phyloP scores from a whole-genome alignment of 202 grass and related monocot species.

The Schoenoplectus triqueter region DNA sequence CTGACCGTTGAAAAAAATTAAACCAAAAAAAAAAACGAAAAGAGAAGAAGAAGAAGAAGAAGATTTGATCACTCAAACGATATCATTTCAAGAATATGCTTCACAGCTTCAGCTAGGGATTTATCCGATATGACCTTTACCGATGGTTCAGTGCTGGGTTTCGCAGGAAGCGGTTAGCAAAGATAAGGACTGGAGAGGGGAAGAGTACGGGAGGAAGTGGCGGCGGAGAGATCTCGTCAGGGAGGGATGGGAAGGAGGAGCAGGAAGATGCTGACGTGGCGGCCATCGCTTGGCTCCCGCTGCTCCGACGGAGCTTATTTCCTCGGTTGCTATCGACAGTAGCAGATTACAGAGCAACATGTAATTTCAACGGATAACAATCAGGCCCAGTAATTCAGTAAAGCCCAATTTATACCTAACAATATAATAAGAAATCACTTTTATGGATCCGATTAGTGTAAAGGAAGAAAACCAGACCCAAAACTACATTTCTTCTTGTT shows the following conservation, averaged over 20 bases:
- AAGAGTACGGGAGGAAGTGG: constrained; percentile 30
- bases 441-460: too few species aligned
- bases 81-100: constrained; percentile 84
- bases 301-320: constrained; percentile 28
- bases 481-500: constrained; percentile 19
- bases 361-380: not conserved
- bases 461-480: too few species aligned
- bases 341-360: not conserved
- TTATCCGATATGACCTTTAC: constrained; percentile 50
- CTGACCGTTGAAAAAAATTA: not conserved
- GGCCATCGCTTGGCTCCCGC: constrained; percentile 40
- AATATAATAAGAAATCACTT: not conserved
- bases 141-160: constrained; percentile 43
- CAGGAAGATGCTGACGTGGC: constrained; percentile 24
- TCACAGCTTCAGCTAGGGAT: constrained; percentile 65
- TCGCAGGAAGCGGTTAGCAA: constrained; percentile 34
- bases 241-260: constrained; percentile 30
- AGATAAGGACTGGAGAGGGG: not conserved
- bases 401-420: not conserved
- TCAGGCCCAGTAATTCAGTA: not conserved
- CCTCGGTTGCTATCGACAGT: not conserved
- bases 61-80: not conserved
- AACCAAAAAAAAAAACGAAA: not conserved
- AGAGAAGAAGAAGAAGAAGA: not conserved
- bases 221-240: constrained; percentile 55